A percentile compares a stretch with the other conserved stretches of the same genome.
These are phyloP conservation scores for Wickerhamomyces chaumierensis DNA, from an alignment of 805 yeast genomes.

Conservation along the genomic window DNA sequence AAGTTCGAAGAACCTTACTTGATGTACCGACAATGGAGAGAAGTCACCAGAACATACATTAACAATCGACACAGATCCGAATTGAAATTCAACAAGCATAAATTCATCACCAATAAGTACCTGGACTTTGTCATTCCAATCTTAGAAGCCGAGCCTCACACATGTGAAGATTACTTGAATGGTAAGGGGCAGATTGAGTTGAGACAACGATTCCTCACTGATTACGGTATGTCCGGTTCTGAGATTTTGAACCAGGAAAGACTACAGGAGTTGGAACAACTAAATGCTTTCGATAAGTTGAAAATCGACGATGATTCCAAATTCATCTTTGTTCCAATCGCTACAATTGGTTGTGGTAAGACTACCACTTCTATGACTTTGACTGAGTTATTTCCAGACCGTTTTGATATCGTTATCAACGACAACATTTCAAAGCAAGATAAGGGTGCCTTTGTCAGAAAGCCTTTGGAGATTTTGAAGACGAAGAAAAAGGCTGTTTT, in stretches of 20 bases:
- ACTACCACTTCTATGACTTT: constrained; percentile 68
- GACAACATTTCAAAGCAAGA: constrained; percentile 47
- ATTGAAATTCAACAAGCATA: constrained; percentile 39
- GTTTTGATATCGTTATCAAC: constrained; percentile 71
- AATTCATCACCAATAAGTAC: constrained; percentile 52
- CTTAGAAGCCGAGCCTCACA: constrained; percentile 35
- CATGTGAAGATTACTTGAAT: constrained; percentile 32
- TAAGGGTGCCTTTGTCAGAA: constrained; percentile 34
- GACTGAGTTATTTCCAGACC: constrained; percentile 33
- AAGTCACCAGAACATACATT: constrained; percentile 58
- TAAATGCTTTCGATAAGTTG: constrained; percentile 26
- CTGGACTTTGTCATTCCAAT: constrained; percentile 52
- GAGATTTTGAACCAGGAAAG: constrained; percentile 40
- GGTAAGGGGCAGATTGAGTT: constrained; percentile 69
- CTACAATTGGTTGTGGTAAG: constrained; percentile 92
- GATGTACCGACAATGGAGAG: constrained; percentile 84
- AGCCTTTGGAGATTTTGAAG: constrained; percentile 29
- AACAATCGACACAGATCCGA: constrained; percentile 17
- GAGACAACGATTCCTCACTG: constrained; percentile 51
- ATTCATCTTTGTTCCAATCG: constrained; percentile 66
- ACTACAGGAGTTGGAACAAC: constrained; percentile 23
- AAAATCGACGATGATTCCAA: constrained; percentile 30
- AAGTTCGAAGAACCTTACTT: constrained; percentile 94
- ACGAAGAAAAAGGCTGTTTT: constrained; percentile 41
- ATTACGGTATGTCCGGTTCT: constrained; percentile 44